Evolutionary conservation across 768 basidiomycete species (phyloP).

Genomic region (Lactifluus piperatus): DNA sequence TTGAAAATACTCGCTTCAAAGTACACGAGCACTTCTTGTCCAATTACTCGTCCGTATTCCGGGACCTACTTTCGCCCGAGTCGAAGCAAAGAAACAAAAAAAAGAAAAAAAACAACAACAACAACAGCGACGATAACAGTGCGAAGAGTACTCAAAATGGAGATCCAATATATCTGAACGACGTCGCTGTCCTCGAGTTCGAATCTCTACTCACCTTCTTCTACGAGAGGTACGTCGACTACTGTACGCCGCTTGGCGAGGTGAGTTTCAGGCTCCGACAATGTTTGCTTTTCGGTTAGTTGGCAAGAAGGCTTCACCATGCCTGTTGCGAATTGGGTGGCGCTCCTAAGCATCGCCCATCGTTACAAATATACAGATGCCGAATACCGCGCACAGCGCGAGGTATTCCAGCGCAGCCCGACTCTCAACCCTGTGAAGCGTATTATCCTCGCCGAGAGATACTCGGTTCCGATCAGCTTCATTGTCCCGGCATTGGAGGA

Average conservation of each 20-base stretch:
- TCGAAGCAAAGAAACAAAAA: too few species aligned
- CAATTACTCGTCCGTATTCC: neutral
- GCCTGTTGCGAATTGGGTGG: neutral
- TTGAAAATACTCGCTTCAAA: neutral
- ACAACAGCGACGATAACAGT: neutral
- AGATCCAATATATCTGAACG: neutral
- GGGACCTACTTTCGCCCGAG: neutral
- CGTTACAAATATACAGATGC: slow-evolving; percentile 3
- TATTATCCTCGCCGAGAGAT: neutral
- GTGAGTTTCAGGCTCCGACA: neutral
- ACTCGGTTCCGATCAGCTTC: neutral
- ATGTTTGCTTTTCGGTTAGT: neutral
- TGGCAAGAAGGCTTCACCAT: slow-evolving; percentile 1
- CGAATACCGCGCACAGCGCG: slow-evolving; percentile 1
- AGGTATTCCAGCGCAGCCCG: neutral
- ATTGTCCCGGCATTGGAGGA: neutral
- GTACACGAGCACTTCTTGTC: slow-evolving; percentile 1
- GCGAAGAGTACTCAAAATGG: neutral
- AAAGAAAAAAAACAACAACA: neutral
- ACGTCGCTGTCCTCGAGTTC: neutral
- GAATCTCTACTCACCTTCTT: neutral
- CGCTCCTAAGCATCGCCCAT: slow-evolving; percentile 3
- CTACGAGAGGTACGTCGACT: neutral
- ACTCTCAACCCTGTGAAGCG: neutral
- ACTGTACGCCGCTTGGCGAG: neutral